Evolutionary conservation across 805 yeast species (phyloP).

Genomic region (Myxozyma melibiosi): DNA sequence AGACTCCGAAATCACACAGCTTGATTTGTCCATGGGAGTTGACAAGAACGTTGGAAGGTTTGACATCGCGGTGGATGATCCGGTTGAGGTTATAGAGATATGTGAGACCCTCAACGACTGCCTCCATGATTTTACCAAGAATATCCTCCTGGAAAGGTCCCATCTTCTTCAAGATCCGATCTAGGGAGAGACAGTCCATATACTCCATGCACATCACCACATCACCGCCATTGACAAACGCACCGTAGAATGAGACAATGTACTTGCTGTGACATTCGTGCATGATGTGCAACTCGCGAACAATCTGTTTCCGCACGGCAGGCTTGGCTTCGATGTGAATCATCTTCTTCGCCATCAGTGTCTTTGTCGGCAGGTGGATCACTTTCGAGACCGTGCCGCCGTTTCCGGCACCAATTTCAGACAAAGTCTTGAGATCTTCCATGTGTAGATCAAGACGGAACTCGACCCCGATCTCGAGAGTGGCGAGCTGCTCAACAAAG

Average conservation of each 20-base stretch:
- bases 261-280: constrained; percentile 82
- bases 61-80: constrained; percentile 93
- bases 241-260: constrained; percentile 90
- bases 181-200: constrained; percentile 92
- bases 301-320: constrained; percentile 76
- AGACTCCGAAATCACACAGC: constrained; percentile 95
- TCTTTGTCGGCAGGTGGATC: constrained; percentile 83
- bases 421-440: constrained; percentile 72
- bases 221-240: constrained; percentile 71
- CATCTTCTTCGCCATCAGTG: constrained; percentile 85
- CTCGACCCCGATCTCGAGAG: constrained; percentile 57
- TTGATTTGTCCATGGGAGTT: constrained; percentile 86
- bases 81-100: constrained; percentile 82
- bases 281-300: constrained; percentile 85
- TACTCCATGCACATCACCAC: constrained; percentile 94
- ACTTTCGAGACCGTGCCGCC: constrained; percentile 92
- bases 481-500: constrained; percentile 49
- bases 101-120: constrained; percentile 77
- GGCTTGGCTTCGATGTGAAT: constrained; percentile 84
- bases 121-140: constrained; percentile 70
- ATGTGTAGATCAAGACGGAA: constrained; percentile 55
- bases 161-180: constrained; percentile 63
- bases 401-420: constrained; percentile 87
- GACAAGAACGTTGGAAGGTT: constrained; percentile 90
- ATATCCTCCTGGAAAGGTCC: constrained; percentile 71